Conservation (phyloP, 129 eudicot species). For the Centella asiatica region DNA sequence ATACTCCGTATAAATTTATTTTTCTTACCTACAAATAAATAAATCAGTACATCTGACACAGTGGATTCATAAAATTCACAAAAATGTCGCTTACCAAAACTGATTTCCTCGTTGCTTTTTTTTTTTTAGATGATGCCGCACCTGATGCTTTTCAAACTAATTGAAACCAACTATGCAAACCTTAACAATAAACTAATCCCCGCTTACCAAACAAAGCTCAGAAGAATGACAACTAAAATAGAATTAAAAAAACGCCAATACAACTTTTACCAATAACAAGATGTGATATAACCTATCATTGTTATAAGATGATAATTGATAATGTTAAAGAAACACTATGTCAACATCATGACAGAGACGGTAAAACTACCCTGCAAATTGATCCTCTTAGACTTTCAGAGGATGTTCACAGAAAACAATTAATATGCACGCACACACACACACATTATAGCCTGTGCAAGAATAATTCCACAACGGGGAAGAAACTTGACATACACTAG, state of each 20-base stretch:
- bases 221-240: not conserved
- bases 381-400: not conserved
- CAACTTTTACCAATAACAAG: not conserved
- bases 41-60: not conserved
- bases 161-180: not conserved
- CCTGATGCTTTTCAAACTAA: not conserved
- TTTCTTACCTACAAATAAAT: not conserved
- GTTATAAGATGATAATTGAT: not conserved
- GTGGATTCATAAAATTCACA: not conserved
- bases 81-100: not conserved
- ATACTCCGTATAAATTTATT: not conserved
- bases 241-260: not conserved
- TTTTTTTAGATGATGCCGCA: not conserved
- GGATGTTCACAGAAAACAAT: not conserved
- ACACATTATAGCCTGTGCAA: not conserved
- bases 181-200: not conserved
- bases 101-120: not conserved
- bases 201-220: not conserved
- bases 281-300: not conserved
- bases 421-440: too few species aligned
- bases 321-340: not conserved
- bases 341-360: constrained; percentile 7
- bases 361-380: not conserved
- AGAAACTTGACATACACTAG: not conserved
- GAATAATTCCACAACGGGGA: not conserved